phyloP scores from a whole-genome alignment of 805 yeast genomes.

The Sungouiozyma ichnusensis region DNA sequence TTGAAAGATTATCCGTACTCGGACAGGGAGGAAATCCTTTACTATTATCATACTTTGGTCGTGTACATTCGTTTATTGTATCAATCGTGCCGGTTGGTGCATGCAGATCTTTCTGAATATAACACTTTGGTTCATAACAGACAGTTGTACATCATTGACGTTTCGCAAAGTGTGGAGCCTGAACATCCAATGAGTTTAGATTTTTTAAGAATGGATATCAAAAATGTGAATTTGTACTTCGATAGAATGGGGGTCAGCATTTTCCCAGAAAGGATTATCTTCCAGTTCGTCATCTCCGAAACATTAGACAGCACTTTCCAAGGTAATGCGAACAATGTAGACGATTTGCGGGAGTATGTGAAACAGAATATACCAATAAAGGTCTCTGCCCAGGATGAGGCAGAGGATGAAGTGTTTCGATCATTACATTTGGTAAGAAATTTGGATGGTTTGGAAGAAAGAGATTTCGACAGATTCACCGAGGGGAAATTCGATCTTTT shows the following conservation, averaged over 20 bases:
- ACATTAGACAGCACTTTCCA: slow-evolving; percentile 31
- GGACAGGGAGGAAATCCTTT: slow-evolving; percentile 52
- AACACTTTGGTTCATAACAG: slow-evolving; percentile 78
- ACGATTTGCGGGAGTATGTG: slow-evolving; percentile 29
- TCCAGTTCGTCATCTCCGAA: slow-evolving; percentile 60
- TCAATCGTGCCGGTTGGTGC: slow-evolving; percentile 81
- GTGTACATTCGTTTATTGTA: slow-evolving; percentile 80
- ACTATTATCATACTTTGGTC: slow-evolving; percentile 67
- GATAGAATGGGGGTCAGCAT: slow-evolving; percentile 60
- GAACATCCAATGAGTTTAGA: slow-evolving; percentile 96
- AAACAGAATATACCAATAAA: slow-evolving; percentile 47
- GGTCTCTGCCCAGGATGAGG: slow-evolving; percentile 39
- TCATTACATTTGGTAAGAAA: slow-evolving; percentile 68
- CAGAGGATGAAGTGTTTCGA: slow-evolving; percentile 82
- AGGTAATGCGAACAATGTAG: slow-evolving; percentile 25
- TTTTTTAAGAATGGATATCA: slow-evolving; percentile 93
- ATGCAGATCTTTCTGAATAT: slow-evolving; percentile 94
- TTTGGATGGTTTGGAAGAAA: slow-evolving; percentile 75
- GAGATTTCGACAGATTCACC: slow-evolving; percentile 72
- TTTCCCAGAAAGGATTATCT: slow-evolving; percentile 72
- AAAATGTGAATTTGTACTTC: slow-evolving; percentile 86
- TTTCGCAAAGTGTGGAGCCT: slow-evolving; percentile 94
- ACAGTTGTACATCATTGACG: slow-evolving; percentile 81
- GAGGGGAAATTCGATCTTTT: slow-evolving; percentile 76
- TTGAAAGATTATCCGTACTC: slow-evolving; percentile 72